Evolutionary conservation across 106 monocot species (phyloP).

Genomic region (Alisma plantagoaquatica): DNA sequence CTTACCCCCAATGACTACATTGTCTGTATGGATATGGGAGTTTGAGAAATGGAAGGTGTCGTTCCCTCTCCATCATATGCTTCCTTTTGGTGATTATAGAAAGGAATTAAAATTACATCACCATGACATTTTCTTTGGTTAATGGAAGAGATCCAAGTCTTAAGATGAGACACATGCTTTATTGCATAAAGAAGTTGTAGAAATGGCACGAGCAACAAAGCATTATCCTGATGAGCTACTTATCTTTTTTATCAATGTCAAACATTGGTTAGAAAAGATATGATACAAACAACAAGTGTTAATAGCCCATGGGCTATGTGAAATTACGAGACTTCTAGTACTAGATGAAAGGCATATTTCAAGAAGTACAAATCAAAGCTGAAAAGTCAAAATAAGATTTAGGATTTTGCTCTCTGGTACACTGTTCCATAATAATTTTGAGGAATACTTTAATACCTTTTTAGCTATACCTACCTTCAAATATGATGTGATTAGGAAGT

Average conservation of each 20-base stretch:
- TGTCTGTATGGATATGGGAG: slow-evolving; percentile 56
- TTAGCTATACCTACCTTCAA: slow-evolving; percentile 57
- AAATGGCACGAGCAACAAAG: slow-evolving; percentile 60
- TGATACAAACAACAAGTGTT: slow-evolving; percentile 22
- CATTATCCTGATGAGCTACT: slow-evolving; percentile 62
- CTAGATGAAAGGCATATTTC: slow-evolving; percentile 86
- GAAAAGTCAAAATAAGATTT: slow-evolving; percentile 49
- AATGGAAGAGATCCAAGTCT: slow-evolving; percentile 20
- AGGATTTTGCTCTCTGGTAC: slow-evolving; percentile 71
- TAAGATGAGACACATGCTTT: slow-evolving; percentile 31
- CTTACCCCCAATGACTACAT: slow-evolving; percentile 54
- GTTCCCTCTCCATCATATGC: slow-evolving; percentile 40
- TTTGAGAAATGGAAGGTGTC: slow-evolving; percentile 62
- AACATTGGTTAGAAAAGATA: slow-evolving; percentile 29
- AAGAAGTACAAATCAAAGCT: slow-evolving; percentile 64
- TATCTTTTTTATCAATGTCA: slow-evolving; percentile 33
- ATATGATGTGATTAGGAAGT: slow-evolving; percentile 26
- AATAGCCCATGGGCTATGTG: slow-evolving; percentile 32
- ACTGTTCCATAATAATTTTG: slow-evolving; percentile 77
- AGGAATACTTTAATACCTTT: slow-evolving; percentile 74
- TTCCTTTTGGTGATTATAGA: slow-evolving; percentile 21
- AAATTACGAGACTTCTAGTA: slow-evolving; percentile 52
- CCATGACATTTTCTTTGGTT: neutral
- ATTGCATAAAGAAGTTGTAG: slow-evolving; percentile 41
- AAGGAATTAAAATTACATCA: slow-evolving; percentile 16